These are phyloP conservation scores for Cylindricascospora bacillispora DNA, from an alignment of 1,139 yeast species.

Conservation along the genomic window DNA sequence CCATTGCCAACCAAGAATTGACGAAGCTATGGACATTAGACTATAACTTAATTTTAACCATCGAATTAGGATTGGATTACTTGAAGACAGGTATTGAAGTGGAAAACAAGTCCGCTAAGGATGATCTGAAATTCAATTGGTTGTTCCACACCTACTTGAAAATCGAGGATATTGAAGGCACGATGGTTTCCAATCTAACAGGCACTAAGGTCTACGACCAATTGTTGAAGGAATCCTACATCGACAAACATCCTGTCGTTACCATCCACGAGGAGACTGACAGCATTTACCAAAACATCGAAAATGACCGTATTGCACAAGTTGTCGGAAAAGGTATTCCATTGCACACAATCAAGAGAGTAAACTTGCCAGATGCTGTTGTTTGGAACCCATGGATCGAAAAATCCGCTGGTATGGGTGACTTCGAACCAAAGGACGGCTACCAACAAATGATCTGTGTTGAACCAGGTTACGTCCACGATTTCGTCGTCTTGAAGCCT, in stretches of 20 bases:
- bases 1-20: constrained; percentile 47
- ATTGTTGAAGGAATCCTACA: constrained; percentile 46
- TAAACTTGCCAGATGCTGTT: constrained; percentile 71
- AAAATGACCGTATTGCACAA: constrained; percentile 43
- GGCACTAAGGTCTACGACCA: constrained; percentile 68
- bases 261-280: constrained; percentile 73
- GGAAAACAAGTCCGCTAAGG: constrained; percentile 45
- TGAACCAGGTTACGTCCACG: constrained; percentile 82
- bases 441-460: constrained; percentile 81
- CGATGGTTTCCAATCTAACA: constrained; percentile 62
- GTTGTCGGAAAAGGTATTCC: constrained; percentile 60
- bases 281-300: constrained; percentile 59
- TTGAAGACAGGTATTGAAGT: constrained; percentile 64
- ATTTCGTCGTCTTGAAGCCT: constrained; percentile 47
- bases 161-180: constrained; percentile 64
- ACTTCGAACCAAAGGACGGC: constrained; percentile 77
- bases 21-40: constrained; percentile 52
- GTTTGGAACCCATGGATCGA: constrained; percentile 98
- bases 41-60: constrained; percentile 64
- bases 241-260: constrained; percentile 61
- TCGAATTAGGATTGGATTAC: constrained; percentile 40
- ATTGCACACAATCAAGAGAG: constrained; percentile 49
- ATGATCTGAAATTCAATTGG: constrained; percentile 76
- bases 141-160: constrained; percentile 86
- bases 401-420: constrained; percentile 68